Conservation (phyloP, 352 stramenopile genomes). For the Plasmopara halstedii region DNA sequence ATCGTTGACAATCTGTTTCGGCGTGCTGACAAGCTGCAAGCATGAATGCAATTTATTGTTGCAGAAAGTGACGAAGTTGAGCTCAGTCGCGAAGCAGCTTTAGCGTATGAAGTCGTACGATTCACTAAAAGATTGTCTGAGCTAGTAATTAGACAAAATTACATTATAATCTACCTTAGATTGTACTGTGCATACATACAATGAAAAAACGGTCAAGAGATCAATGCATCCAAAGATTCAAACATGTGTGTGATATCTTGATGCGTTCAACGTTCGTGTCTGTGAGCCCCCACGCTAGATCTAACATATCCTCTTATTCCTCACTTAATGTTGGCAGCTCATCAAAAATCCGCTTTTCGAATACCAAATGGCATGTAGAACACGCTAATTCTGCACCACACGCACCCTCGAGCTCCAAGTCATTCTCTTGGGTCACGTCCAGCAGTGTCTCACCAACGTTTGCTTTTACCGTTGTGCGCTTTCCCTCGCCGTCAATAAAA, state of each 20-base stretch:
- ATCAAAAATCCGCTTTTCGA: conserved; percentile 86
- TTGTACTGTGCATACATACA: too few species aligned
- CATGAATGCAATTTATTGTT: conserved; percentile 21
- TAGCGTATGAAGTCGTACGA: too few species aligned
- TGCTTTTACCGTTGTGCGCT: conserved; percentile 59
- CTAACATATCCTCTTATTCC: conserved; percentile 95
- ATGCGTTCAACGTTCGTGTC: conserved; percentile 68
- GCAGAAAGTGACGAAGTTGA: too few species aligned
- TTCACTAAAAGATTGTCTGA: too few species aligned
- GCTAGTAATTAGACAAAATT: too few species aligned
- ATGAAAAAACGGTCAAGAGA: too few species aligned
- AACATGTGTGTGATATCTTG: too few species aligned
- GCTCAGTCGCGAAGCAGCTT: too few species aligned
- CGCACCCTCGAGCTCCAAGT: conserved; percentile 91
- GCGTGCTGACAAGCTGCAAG: conserved; percentile 76
- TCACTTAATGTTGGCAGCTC: conserved; percentile 83
- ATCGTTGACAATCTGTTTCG: conserved; percentile 95
- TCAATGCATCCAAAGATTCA: too few species aligned
- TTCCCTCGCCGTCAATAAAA: conserved; percentile 79
- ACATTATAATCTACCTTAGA: too few species aligned
- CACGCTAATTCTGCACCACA: conserved; percentile 91
- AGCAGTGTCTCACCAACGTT: conserved; percentile 72
- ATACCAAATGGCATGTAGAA: conserved; percentile 91
- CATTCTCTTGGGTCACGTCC: conserved; percentile 89
- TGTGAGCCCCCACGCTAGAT: conserved; percentile 90